phyloP scores from a whole-genome alignment of 495 filamentous ascomycete genomes.

The Hyaloscypha bicolor region DNA sequence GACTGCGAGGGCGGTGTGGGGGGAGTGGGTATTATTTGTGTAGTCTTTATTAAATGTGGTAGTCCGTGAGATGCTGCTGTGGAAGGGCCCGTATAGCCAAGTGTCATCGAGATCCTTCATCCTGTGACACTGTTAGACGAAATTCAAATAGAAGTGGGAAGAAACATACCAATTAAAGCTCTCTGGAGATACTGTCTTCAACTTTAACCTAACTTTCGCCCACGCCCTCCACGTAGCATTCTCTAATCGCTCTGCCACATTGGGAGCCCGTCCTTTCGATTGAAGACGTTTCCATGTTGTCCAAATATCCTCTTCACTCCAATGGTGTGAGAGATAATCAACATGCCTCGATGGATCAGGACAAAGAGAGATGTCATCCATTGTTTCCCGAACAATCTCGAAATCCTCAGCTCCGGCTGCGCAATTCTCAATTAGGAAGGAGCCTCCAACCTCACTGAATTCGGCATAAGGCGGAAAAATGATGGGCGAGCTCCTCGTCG shows the following conservation, averaged over 20 bases:
- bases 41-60: background rate
- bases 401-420: constrained; percentile 42
- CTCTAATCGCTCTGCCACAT: constrained; percentile 59
- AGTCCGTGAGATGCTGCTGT: background rate
- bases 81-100: constrained; percentile 89
- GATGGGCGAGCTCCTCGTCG: constrained; percentile 41
- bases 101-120: constrained; percentile 95
- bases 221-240: constrained; percentile 99
- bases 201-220: constrained; percentile 81
- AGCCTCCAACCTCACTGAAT: constrained; percentile 20
- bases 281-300: constrained; percentile 92
- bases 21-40: background rate
- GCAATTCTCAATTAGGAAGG: background rate
- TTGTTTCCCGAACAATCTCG: constrained; percentile 50
- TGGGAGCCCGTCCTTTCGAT: constrained; percentile 70
- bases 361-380: constrained; percentile 79
- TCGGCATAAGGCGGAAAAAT: constrained; percentile 60
- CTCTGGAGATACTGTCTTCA: constrained; percentile 56
- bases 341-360: constrained; percentile 84
- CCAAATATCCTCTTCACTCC: constrained; percentile 98
- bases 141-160: background rate
- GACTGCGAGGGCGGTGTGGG: background rate
- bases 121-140: constrained; percentile 49
- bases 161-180: constrained; percentile 24
- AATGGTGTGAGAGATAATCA: constrained; percentile 92